Evolutionary conservation across 441 rosid species (phyloP).

Genomic region (Croton laevigatus): DNA sequence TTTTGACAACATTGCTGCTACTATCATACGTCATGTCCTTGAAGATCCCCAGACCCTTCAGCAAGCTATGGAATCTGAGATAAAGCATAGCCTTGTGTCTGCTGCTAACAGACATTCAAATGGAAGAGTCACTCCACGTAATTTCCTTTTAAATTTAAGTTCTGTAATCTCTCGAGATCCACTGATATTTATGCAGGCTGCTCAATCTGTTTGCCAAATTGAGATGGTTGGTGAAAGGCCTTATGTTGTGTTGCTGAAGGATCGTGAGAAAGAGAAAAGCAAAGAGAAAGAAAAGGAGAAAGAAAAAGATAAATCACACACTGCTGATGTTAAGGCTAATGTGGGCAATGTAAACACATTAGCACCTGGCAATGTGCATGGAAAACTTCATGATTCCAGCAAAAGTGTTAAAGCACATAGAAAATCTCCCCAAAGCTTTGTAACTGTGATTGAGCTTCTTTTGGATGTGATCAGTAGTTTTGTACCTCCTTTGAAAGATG

Average conservation of each 20-base stretch:
- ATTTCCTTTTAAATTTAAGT: slow-evolving; percentile 65
- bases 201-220: slow-evolving; percentile 80
- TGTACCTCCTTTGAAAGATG: slow-evolving; percentile 70
- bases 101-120: slow-evolving; percentile 84
- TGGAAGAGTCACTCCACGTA: slow-evolving; percentile 85
- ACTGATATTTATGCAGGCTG: slow-evolving; percentile 76
- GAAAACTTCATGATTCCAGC: slow-evolving; percentile 48
- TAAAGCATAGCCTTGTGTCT: slow-evolving; percentile 77
- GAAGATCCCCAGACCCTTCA: slow-evolving; percentile 99
- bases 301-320: slow-evolving; percentile 62
- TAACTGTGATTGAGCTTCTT: slow-evolving; percentile 84
- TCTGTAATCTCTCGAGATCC: slow-evolving; percentile 95
- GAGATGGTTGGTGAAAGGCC: slow-evolving; percentile 99
- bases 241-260: slow-evolving; percentile 78
- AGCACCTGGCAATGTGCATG: slow-evolving; percentile 44
- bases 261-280: slow-evolving; percentile 76
- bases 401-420: slow-evolving; percentile 72
- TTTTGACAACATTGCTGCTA: slow-evolving; percentile 86
- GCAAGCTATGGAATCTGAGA: slow-evolving; percentile 99
- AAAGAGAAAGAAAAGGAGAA: slow-evolving; percentile 68
- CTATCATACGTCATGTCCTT: slow-evolving; percentile 87
- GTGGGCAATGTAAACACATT: slow-evolving; percentile 36
- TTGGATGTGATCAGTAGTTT: slow-evolving; percentile 69
- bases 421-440: slow-evolving; percentile 82
- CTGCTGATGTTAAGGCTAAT: slow-evolving; percentile 61